These are phyloP conservation scores for Exserohilum turcica DNA, from an alignment of 2,329 filamentous ascomycete species.

Conservation along the genomic window DNA sequence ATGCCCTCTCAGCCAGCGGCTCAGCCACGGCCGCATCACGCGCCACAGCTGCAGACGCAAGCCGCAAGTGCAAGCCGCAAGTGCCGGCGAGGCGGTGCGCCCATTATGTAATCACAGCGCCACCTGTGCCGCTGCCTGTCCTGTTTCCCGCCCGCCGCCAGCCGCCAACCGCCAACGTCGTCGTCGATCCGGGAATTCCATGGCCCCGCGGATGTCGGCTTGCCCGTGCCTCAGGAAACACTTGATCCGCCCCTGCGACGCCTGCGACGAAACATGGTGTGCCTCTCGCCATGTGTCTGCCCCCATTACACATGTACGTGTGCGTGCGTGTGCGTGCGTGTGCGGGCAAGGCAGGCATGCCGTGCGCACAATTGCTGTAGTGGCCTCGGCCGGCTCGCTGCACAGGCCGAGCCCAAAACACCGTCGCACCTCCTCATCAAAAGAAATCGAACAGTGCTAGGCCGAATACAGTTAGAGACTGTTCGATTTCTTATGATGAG, in stretches of 20 bases:
- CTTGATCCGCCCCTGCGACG: constrained; percentile 18
- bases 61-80: too few species aligned
- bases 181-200: background rate
- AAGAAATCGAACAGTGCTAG: too few species aligned
- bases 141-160: background rate
- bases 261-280: constrained; percentile 25
- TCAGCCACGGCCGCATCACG: constrained; percentile 17
- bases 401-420: constrained; percentile 5
- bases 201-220: background rate
- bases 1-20: too few species aligned
- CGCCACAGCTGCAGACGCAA: too few species aligned
- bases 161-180: background rate
- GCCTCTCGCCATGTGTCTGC: constrained; percentile 5
- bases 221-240: constrained; percentile 24
- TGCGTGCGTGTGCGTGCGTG: background rate
- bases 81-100: too few species aligned
- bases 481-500: too few species aligned
- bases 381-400: constrained; percentile 12
- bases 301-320: too few species aligned
- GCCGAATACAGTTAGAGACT: too few species aligned
- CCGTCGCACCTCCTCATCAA: background rate
- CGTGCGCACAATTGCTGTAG: too few species aligned
- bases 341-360: background rate
- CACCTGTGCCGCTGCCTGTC: too few species aligned
- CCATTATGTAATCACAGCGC: too few species aligned